Base-by-base conservation (phyloP, 345 rosid genomes). In the Gossypium rotundifolium region DNA sequence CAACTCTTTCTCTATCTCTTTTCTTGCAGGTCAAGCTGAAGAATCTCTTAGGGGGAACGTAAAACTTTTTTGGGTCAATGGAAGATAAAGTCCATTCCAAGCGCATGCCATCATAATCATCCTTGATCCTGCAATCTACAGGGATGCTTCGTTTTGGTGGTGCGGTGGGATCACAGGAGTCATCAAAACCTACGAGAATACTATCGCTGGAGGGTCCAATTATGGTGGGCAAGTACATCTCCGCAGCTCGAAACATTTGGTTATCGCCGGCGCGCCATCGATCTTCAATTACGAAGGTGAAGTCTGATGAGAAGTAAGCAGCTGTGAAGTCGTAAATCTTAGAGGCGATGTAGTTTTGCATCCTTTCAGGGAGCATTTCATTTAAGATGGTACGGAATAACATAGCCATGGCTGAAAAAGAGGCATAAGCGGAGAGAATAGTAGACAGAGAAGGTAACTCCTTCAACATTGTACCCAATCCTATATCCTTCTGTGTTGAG, bases 261-360 rank as follows among this genome's bases (percentile, higher is more conserved):
- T 79, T 83, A n/a, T 52, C 29, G 5, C 75, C 75, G 4, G 86
- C 86, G 7, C 76, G 65, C 84, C 84, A 83, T 7, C 79, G 84
- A 10, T 83, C 84, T 52, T 81, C 86, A 17, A 83, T 81, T 3
- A 81, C 4, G 48, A 78, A 80, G 18, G 79, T 78, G 75, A 81
- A 83, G 25, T 76, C 75, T 0, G 80, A 74, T 33, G 74, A 57
- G 75, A 83, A 76, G 71, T 66, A 62, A 51, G 45, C 3, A 6
- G 76, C 44, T 17, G 66, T 51, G 12, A 74, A 18, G 8, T 81
- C 54, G 63, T 46, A 65, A 46, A 78, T 0, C 2, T 70, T 70
- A 0, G 73, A 27, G 11, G 17, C 7, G 4, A 70, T 53, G 61
- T 52, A 52, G 27, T 78, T 78, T 10, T 80, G 48, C 74, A 79